These are phyloP conservation scores for Neonectria magnoliae DNA, from an alignment of 2,329 filamentous ascomycete species.

Conservation along the genomic window DNA sequence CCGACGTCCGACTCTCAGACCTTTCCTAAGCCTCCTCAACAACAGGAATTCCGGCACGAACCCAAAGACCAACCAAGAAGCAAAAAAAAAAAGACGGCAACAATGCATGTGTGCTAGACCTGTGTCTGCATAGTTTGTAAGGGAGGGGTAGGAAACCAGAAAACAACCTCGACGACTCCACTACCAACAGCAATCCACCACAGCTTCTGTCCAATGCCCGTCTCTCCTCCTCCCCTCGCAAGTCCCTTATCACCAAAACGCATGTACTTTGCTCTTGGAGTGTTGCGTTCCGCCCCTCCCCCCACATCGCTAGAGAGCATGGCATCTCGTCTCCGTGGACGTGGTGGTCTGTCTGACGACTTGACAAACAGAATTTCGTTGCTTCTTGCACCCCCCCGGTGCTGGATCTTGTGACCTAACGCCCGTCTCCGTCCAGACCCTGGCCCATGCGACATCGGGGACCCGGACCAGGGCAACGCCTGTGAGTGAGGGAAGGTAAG, in stretches of 20 bases:
- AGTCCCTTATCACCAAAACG: conserved; percentile 23
- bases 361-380: conserved; percentile 29
- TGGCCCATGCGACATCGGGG: conserved; percentile 39
- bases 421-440: conserved; percentile 37
- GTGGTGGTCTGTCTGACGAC: conserved; percentile 25
- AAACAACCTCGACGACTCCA: conserved; percentile 9
- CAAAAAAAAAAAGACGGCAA: not conserved
- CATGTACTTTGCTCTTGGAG: conserved; percentile 21
- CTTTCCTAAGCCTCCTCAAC: conserved; percentile 14
- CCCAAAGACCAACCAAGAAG: conserved; percentile 1
- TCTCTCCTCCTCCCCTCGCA: not conserved
- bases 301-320: conserved; percentile 29
- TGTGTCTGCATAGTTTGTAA: not conserved
- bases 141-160: conserved; percentile 1
- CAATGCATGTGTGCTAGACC: not conserved
- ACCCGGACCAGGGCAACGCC: not conserved
- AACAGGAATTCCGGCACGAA: not conserved
- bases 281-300: conserved; percentile 13
- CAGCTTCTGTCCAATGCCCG: not conserved
- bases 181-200: not conserved
- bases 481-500: not conserved
- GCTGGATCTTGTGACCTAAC: conserved; percentile 44
- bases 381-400: conserved; percentile 33
- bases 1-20: conserved; percentile 13
- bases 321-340: conserved; percentile 23